phyloP scores from a whole-genome alignment of 2,329 filamentous ascomycete species.

The Raffaelea arxii region DNA sequence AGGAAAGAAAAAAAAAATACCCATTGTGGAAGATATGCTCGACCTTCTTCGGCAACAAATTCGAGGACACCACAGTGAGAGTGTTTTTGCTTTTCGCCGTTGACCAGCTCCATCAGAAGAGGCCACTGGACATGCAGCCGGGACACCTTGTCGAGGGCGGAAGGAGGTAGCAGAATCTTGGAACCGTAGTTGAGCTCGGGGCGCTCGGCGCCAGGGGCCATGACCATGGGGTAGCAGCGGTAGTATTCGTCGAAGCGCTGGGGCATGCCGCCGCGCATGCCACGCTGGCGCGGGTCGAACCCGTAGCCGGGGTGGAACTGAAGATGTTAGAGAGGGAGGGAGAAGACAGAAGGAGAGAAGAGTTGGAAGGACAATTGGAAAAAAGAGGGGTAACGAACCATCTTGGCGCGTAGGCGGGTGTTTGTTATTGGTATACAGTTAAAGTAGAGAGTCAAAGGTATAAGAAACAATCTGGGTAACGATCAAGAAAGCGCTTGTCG shows the following conservation, averaged over 20 bases:
- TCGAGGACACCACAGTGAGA: slow-evolving; percentile 94
- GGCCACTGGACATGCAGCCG: slow-evolving; percentile 94
- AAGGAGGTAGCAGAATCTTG: slow-evolving; percentile 96
- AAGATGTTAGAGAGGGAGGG: not conserved
- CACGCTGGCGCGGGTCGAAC: slow-evolving; percentile 15
- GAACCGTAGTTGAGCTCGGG: slow-evolving; percentile 90
- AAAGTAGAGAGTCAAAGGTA: not conserved
- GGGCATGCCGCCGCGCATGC: slow-evolving; percentile 37
- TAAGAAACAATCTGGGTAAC: not conserved
- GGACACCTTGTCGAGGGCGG: slow-evolving; percentile 92
- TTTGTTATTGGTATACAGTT: not conserved
- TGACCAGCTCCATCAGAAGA: slow-evolving; percentile 91
- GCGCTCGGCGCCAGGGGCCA: slow-evolving; percentile 85
- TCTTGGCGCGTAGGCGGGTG: slow-evolving; percentile 6
- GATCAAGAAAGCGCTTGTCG: not conserved
- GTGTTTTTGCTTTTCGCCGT: slow-evolving; percentile 67
- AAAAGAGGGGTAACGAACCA: too few relatives aligned
- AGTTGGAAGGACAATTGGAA: too few relatives aligned
- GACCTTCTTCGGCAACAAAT: slow-evolving; percentile 94
- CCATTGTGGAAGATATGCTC: slow-evolving; percentile 94
- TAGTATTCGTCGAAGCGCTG: slow-evolving; percentile 98
- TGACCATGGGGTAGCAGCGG: slow-evolving; percentile 88
- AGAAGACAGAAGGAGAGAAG: too few relatives aligned
- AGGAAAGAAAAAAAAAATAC: too few relatives aligned
- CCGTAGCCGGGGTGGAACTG: slow-evolving; percentile 7